Percentiles rank a stretch among this genome's conserved stretches.
Evolutionary conservation across 306 rosid species (phyloP).

Genomic region (Castanospermum australe): DNA sequence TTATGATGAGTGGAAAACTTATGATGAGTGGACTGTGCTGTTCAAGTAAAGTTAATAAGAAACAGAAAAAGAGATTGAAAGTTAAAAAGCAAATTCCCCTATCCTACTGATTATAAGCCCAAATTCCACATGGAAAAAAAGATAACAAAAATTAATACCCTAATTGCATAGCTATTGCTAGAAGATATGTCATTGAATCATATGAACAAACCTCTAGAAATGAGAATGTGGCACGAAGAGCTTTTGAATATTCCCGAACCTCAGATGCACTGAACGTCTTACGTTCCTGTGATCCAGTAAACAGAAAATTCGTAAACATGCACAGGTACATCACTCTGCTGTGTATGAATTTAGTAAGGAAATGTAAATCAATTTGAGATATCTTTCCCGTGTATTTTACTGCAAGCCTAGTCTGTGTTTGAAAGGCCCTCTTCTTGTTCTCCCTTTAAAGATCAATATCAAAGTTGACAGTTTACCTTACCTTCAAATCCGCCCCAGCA

Average conservation of each 20-base stretch:
- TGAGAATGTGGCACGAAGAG: constrained; percentile 59
- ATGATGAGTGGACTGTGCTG: not conserved
- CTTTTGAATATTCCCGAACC: constrained; percentile 32
- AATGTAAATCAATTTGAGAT: not conserved
- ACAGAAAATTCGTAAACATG: not conserved
- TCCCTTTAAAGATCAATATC: not conserved
- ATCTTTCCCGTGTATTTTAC: not conserved
- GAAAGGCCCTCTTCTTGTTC: not conserved
- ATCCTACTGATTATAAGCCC: not conserved
- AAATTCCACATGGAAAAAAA: too few relatives aligned
- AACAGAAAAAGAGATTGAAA: not conserved
- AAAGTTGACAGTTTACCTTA: constrained; percentile 18
- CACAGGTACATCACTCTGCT: not conserved
- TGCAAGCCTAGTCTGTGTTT: not conserved
- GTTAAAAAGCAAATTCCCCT: not conserved
- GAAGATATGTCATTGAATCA: not conserved
- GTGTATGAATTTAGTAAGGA: not conserved
- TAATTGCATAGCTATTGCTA: not conserved
- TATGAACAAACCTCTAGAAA: constrained; percentile 45
- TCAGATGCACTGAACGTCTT: constrained; percentile 44
- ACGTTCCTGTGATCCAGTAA: constrained; percentile 56
- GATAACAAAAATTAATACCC: too few relatives aligned
- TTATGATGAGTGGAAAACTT: not conserved
- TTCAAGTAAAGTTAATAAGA: not conserved
- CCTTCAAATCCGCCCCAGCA: constrained; percentile 74